Percentiles rank a stretch among this genome's conserved stretches.
Evolutionary conservation across 306 rosid species (phyloP).

Genomic region (Trifolium fragiferum): DNA sequence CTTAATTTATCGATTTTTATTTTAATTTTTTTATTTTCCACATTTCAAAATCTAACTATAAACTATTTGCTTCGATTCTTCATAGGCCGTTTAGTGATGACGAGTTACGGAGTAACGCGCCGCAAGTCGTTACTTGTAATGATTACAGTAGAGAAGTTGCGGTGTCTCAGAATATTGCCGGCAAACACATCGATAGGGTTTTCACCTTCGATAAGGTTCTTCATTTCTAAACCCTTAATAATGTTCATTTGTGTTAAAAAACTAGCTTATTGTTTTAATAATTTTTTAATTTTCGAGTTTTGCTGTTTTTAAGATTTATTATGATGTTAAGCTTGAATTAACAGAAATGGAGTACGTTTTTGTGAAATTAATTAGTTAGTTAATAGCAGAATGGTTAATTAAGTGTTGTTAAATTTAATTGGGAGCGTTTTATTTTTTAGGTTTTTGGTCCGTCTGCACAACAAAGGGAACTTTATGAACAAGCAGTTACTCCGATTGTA

Average conservation of each 20-base stretch:
- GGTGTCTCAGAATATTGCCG: slow-evolving; percentile 88
- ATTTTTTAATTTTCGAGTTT: not conserved
- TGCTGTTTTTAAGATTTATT: no score
- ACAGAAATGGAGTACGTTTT: not conserved
- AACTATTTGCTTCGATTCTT: not conserved
- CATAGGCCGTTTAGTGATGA: slow-evolving; percentile 89
- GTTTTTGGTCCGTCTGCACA: slow-evolving; percentile 90
- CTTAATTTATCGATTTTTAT: not conserved
- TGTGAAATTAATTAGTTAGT: not conserved
- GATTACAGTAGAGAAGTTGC: slow-evolving; percentile 81
- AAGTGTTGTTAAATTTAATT: not conserved
- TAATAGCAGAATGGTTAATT: not conserved
- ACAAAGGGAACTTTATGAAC: slow-evolving; percentile 86
- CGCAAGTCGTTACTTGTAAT: slow-evolving; percentile 84
- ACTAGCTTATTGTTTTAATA: not conserved
- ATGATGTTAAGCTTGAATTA: not conserved
- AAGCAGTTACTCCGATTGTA: slow-evolving; percentile 86
- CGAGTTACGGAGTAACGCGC: slow-evolving; percentile 86
- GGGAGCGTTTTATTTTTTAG: slow-evolving; percentile 33
- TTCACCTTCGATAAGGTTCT: slow-evolving; percentile 91
- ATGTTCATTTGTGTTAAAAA: not conserved
- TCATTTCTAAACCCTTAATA: not conserved
- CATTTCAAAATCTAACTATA: slow-evolving; percentile 2
- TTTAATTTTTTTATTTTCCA: not conserved
- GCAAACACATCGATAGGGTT: slow-evolving; percentile 86